Evolutionary conservation across 1,284 basidiomycete species (phyloP).

Genomic region (Ustilago nuda): DNA sequence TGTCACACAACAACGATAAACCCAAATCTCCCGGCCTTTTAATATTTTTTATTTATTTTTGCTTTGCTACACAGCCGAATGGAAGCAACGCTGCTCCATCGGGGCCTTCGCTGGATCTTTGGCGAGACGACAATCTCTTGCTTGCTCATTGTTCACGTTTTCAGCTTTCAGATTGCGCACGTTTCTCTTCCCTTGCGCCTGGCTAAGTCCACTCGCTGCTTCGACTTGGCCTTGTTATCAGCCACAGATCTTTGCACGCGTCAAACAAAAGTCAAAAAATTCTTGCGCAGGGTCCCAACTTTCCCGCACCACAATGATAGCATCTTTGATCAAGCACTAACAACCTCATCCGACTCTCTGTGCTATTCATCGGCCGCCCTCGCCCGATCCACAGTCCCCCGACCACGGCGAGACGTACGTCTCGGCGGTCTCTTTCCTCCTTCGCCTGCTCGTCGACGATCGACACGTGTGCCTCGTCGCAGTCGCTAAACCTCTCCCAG

Average conservation of each 20-base stretch:
- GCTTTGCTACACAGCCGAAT: background rate
- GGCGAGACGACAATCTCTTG: conserved; percentile 14
- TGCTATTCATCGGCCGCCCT: background rate
- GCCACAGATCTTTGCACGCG: conserved; percentile 10
- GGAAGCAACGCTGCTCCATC: background rate
- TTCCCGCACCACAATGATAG: background rate
- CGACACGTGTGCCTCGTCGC: conserved; percentile 63
- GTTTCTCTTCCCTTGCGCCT: background rate
- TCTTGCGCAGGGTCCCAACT: conserved; percentile 3
- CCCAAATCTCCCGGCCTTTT: background rate
- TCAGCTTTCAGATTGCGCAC: conserved; percentile 3
- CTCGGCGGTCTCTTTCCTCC: conserved; percentile 58
- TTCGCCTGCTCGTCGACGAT: conserved; percentile 63
- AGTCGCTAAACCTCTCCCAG: conserved; percentile 59
- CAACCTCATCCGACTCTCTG: background rate
- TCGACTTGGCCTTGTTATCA: conserved; percentile 4
- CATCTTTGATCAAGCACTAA: background rate
- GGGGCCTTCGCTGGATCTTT: conserved; percentile 26
- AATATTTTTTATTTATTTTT: background rate
- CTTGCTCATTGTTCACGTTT: conserved; percentile 2
- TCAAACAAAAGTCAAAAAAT: background rate
- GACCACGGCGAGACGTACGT: conserved; percentile 59
- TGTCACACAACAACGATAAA: background rate
- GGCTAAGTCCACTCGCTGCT: background rate
- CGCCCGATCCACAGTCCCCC: conserved; percentile 35